Conservation (phyloP, 345 rosid genomes). For the Isatis tinctoria region DNA sequence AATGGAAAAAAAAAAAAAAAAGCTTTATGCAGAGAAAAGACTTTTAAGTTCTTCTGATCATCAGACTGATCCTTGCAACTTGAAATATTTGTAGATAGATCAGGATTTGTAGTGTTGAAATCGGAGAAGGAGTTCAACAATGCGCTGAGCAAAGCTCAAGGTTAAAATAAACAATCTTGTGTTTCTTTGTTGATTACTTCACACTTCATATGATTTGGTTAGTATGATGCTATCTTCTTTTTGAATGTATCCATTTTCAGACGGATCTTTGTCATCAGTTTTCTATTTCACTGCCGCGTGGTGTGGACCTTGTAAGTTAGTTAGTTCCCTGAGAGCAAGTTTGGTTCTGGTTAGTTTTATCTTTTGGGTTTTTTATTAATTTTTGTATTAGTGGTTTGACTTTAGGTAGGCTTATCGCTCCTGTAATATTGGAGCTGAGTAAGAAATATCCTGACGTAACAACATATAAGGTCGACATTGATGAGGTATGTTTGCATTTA, state of each 20-base stretch:
- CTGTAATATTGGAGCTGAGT: conserved; percentile 51
- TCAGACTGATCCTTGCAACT: neutral
- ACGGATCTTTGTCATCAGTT: conserved; percentile 52
- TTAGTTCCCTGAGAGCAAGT: neutral
- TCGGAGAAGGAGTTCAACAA: conserved; percentile 55
- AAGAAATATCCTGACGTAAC: conserved; percentile 58
- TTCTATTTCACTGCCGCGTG: conserved; percentile 81
- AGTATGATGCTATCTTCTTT: neutral
- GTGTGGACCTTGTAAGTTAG: conserved; percentile 89
- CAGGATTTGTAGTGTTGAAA: conserved; percentile 42
- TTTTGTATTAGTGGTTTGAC: conserved; percentile 1
- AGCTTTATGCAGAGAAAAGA: neutral
- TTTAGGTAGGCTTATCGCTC: conserved; percentile 68
- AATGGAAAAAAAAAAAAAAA: neutral
- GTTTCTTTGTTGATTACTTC: neutral
- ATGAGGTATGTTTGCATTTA: conserved; percentile 43
- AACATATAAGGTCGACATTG: conserved; percentile 72
- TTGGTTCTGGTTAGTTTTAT: neutral
- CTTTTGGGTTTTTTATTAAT: neutral
- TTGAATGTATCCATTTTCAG: conserved; percentile 30
- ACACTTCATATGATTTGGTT: neutral
- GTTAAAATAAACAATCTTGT: conserved; percentile 31
- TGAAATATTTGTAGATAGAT: conserved; percentile 32
- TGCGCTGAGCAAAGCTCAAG: conserved; percentile 48
- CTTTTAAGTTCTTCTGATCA: neutral